Base-by-base conservation (phyloP, 176 grass and related monocot genomes). In the Triticum turgidum region DNA sequence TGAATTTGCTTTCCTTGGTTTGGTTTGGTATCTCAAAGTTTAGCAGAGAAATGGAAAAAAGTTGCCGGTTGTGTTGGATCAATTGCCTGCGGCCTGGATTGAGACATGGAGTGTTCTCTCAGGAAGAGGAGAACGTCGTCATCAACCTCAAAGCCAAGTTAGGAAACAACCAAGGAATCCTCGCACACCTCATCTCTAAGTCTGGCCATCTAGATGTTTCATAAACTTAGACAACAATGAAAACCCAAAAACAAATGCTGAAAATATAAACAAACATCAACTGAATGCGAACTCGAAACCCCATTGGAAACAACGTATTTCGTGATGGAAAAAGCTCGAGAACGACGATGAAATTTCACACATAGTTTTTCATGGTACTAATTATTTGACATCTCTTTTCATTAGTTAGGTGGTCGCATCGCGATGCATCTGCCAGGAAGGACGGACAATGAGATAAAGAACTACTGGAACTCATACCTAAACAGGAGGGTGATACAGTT, bases 391-490 rank as follows among this genome's bases (percentile, higher is more conserved):
- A 13, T 59, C 11, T 77, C 34, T 56, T 27, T 66, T 32, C 6
- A 1, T 27, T 74, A 12, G 12, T 74, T 86, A 97, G 94, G 78
- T 92, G 94, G 94, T 94, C 92, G 15, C 39, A 9, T 41, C 39
- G 8, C 90, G 14, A 92, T 87, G 95, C 92, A 89, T 87, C 59
- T 97, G 14, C 90, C 94, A 0, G 92, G 94, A 21, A 89, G 95
- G 87, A 94, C 90, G 0, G 88, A 91, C 61, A 97, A 97, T 73
- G 86, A 94, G 63, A 90, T 94, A 47, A 97, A 97, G 87, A 97
- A 94, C 84, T 89, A 97, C 73, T 97, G 86, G 90, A 97, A 97
- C 62, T 94, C 90, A 3, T 89, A 97, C 80, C 90, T 91, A 39
- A 92, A 94, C 85, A 97, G 92, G 85, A 86, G 90, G 83, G 8